Percentiles rank a stretch among this genome's conserved stretches.
Conservation (phyloP, 73 alveolate species). For the Tetrahymena malaccensis region DNA sequence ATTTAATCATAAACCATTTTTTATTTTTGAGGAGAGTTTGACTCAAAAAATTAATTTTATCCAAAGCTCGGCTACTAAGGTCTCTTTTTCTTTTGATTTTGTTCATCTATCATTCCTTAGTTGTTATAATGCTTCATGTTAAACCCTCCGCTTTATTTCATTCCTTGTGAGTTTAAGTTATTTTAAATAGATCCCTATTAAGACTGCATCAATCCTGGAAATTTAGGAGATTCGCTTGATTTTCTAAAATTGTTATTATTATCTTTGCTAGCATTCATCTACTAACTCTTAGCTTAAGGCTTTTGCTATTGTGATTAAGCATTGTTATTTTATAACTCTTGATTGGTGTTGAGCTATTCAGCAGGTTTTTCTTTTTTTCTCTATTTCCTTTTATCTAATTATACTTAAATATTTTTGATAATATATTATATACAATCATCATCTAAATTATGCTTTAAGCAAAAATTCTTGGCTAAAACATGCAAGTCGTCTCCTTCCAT, state of each 20-base stretch:
- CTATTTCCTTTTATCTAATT: background rate
- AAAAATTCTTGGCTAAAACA: background rate
- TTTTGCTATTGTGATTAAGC: background rate
- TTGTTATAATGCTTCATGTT: background rate
- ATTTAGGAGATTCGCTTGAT: background rate
- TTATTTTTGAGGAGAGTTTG: background rate
- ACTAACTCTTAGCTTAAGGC: background rate
- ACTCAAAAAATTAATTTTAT: background rate
- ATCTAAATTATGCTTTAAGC: background rate
- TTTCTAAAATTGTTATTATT: background rate
- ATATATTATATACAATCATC: background rate
- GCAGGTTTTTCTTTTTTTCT: background rate
- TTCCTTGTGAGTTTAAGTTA: background rate
- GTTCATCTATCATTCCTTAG: background rate
- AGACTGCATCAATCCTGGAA: background rate
- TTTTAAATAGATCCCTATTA: background rate
- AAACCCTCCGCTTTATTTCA: background rate
- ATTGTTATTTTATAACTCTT: background rate
- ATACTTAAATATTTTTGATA: background rate
- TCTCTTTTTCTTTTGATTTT: background rate
- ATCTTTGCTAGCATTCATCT: background rate
- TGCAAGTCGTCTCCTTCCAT: background rate
- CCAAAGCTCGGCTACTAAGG: background rate
- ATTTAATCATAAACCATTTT: background rate
- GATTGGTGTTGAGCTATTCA: background rate